Conservation (phyloP, 345 rosid genomes). For the Hibiscus tridactylites region DNA sequence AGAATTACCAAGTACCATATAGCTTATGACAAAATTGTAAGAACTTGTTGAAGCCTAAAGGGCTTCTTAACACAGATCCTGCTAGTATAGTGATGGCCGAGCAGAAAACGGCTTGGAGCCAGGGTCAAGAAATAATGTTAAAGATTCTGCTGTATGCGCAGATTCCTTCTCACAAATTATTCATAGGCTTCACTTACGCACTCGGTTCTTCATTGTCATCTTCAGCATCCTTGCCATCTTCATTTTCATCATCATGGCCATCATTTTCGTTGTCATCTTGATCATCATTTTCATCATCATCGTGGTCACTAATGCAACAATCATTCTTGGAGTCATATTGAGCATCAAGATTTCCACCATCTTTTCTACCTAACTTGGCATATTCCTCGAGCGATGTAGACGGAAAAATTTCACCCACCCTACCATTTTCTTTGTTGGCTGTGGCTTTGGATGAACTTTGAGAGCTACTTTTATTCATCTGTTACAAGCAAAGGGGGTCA, state of each 20-base stretch:
- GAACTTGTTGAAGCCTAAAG: not conserved
- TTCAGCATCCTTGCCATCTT: slow-evolving; percentile 12
- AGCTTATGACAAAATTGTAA: not conserved
- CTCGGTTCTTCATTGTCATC: not conserved
- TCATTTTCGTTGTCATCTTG: slow-evolving; percentile 13
- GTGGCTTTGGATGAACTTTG: slow-evolving; percentile 30
- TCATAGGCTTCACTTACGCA: not conserved
- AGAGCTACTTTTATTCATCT: slow-evolving; percentile 62
- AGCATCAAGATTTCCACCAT: slow-evolving; percentile 14
- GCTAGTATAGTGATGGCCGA: not conserved
- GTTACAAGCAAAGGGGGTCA: slow-evolving; percentile 17
- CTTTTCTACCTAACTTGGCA: slow-evolving; percentile 27
- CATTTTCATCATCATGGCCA: not conserved
- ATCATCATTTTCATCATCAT: slow-evolving; percentile 12
- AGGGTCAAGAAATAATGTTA: not conserved
- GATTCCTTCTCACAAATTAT: not conserved
- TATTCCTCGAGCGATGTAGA: slow-evolving; percentile 51
- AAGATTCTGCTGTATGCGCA: not conserved
- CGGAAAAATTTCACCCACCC: slow-evolving; percentile 58
- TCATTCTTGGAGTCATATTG: slow-evolving; percentile 15
- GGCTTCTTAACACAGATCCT: not conserved
- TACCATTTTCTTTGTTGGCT: slow-evolving; percentile 35
- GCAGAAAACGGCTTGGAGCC: no score
- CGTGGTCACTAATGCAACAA: slow-evolving; percentile 9
- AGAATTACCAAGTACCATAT: not conserved